Percentiles rank a stretch among this genome's conserved stretches.
These are phyloP conservation scores for Sclerotinia sclerotiorum DNA, from an alignment of 2,329 filamentous ascomycete genomes.

Conservation along the genomic window DNA sequence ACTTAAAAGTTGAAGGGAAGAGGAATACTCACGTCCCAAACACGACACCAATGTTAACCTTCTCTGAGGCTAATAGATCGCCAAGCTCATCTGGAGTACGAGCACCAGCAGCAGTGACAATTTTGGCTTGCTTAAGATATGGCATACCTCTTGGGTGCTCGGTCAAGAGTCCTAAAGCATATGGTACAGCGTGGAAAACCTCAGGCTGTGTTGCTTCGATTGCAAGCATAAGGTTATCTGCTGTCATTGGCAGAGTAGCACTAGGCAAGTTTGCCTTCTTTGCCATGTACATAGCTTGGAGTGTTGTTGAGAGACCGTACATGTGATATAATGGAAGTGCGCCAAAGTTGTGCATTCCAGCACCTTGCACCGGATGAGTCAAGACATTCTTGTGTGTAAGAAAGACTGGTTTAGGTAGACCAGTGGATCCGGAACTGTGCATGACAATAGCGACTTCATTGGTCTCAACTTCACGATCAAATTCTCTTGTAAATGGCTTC, in stretches of 20 bases:
- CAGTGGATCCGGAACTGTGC: constrained; percentile 51
- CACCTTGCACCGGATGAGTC: constrained; percentile 41
- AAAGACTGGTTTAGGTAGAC: constrained; percentile 62
- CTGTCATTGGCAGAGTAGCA: constrained; percentile 54
- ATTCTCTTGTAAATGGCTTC: constrained; percentile 15
- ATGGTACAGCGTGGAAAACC: constrained; percentile 45
- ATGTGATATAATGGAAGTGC: constrained; percentile 59
- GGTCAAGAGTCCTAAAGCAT: constrained; percentile 60
- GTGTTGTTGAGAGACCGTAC: constrained; percentile 56
- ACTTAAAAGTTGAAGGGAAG: background rate
- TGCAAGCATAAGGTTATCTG: constrained; percentile 47
- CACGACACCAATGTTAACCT: constrained; percentile 55
- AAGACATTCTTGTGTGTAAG: constrained; percentile 54
- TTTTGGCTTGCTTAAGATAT: constrained; percentile 47
- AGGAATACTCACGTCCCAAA: constrained; percentile 47
- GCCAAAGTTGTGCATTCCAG: constrained; percentile 51
- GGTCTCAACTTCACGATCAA: constrained; percentile 22
- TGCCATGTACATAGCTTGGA: constrained; percentile 51
- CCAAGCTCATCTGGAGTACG: constrained; percentile 60
- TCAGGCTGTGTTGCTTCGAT: constrained; percentile 49
- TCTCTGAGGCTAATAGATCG: constrained; percentile 50
- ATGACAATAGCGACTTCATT: constrained; percentile 31
- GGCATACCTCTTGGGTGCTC: constrained; percentile 57
- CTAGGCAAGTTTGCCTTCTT: constrained; percentile 55
- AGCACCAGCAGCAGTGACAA: constrained; percentile 59